These are phyloP conservation scores for Drosera capensis DNA, from an alignment of 148 eudicot genomes.

Conservation along the genomic window DNA sequence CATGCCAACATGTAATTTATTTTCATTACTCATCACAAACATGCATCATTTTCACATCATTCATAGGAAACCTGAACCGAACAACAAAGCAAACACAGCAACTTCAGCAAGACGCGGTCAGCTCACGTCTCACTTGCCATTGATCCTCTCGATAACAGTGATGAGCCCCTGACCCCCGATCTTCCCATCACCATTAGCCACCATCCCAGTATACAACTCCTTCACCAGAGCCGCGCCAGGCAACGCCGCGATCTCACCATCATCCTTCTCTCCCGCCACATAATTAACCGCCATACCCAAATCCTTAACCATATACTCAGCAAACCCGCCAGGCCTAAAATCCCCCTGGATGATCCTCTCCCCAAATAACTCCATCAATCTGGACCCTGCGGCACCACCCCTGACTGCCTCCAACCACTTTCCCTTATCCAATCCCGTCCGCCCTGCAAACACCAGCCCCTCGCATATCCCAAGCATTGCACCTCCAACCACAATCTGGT, in stretches of 20 bases:
- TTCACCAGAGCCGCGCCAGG: constrained; percentile 66
- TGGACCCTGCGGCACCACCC: constrained; percentile 64
- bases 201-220: constrained; percentile 76
- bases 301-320: constrained; percentile 88
- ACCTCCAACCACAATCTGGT: constrained; percentile 72
- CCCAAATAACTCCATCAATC: constrained; percentile 77
- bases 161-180: constrained; percentile 69
- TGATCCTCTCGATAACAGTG: constrained; percentile 64
- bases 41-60: too few species aligned
- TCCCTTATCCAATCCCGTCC: constrained; percentile 40
- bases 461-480: constrained; percentile 73
- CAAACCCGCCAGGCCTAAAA: constrained; percentile 71
- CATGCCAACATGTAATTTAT: too few species aligned
- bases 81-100: too few species aligned
- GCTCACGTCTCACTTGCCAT: constrained; percentile 50
- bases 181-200: constrained; percentile 83
- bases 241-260: constrained; percentile 36
- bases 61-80: too few species aligned
- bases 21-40: too few species aligned
- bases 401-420: constrained; percentile 58
- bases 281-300: constrained; percentile 81
- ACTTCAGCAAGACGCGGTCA: too few species aligned
- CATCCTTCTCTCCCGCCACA: constrained; percentile 21
- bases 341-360: constrained; percentile 61
- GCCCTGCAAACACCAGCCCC: constrained; percentile 66